Percentiles rank a stretch among this genome's conserved stretches.
These are phyloP conservation scores for Cornus suecica DNA, from an alignment of 148 eudicot genomes.

Conservation along the genomic window DNA sequence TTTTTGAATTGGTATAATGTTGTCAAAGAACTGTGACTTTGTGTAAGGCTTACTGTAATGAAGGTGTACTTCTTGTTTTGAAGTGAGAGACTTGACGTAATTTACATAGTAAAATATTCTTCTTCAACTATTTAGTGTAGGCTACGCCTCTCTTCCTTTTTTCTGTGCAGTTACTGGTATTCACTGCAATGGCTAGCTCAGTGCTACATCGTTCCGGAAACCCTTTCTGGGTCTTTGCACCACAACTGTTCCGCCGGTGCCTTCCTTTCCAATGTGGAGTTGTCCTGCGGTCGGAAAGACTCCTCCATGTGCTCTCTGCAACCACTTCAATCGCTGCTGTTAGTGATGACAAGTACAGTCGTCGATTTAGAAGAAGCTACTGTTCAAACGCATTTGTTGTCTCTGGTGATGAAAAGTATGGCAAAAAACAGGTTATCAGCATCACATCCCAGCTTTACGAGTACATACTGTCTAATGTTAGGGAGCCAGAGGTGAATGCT, in stretches of 20 bases:
- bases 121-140: too few relatives aligned
- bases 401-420: constrained; percentile 49
- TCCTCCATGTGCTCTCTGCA: constrained; percentile 7
- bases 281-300: neutral
- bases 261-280: neutral
- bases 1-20: too few relatives aligned
- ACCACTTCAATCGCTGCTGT: neutral
- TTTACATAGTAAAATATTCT: too few relatives aligned
- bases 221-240: constrained; percentile 5
- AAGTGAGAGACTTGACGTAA: too few relatives aligned
- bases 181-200: constrained; percentile 10
- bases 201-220: constrained; percentile 7
- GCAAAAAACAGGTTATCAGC: constrained; percentile 71
- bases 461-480: constrained; percentile 62
- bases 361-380: constrained; percentile 12
- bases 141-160: too few relatives aligned
- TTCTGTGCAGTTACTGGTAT: neutral
- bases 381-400: constrained; percentile 32
- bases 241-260: constrained; percentile 5
- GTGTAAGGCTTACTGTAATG: too few relatives aligned
- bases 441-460: constrained; percentile 75
- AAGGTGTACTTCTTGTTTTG: too few relatives aligned
- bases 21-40: too few relatives aligned
- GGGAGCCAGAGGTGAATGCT: constrained; percentile 61
- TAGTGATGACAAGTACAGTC: neutral